Evolutionary conservation across 2,329 filamentous ascomycete genomes (phyloP).

Genomic region (Aspergillus tamarii): DNA sequence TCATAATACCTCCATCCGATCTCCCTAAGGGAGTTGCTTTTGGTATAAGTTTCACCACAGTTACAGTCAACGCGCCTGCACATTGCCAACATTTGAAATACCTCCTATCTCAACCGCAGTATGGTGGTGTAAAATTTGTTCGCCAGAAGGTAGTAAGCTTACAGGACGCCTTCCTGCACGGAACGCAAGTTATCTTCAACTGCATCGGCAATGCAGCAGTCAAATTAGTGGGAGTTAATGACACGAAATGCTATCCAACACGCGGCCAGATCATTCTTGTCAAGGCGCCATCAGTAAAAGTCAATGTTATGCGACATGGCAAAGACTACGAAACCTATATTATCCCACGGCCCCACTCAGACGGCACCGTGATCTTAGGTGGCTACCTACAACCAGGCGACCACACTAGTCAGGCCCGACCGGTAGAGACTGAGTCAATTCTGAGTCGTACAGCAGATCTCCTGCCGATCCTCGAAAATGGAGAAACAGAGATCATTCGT

Average conservation of each 20-base stretch:
- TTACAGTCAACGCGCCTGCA: constrained; percentile 44
- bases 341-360: constrained; percentile 42
- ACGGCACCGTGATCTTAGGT: constrained; percentile 43
- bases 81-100: constrained; percentile 38
- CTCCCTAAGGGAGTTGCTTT: constrained; percentile 36
- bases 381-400: constrained; percentile 37
- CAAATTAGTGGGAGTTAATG: constrained; percentile 40
- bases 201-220: constrained; percentile 39
- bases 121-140: constrained; percentile 14
- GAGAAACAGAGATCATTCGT: constrained; percentile 36
- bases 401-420: constrained; percentile 17
- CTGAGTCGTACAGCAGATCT: constrained; percentile 39
- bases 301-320: constrained; percentile 46
- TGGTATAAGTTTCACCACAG: constrained; percentile 41
- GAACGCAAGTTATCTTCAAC: constrained; percentile 9
- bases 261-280: constrained; percentile 45
- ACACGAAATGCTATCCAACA: constrained; percentile 46
- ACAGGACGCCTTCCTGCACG: not conserved
- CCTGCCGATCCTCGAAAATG: constrained; percentile 32
- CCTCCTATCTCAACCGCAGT: constrained; percentile 8
- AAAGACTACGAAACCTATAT: constrained; percentile 47
- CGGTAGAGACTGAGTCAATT: constrained; percentile 43
- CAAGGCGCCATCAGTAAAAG: constrained; percentile 36
- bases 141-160: not conserved
- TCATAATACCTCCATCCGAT: not conserved